Evolutionary conservation across 768 basidiomycete species (phyloP).

Genomic region (Kwoniella botswanensis): DNA sequence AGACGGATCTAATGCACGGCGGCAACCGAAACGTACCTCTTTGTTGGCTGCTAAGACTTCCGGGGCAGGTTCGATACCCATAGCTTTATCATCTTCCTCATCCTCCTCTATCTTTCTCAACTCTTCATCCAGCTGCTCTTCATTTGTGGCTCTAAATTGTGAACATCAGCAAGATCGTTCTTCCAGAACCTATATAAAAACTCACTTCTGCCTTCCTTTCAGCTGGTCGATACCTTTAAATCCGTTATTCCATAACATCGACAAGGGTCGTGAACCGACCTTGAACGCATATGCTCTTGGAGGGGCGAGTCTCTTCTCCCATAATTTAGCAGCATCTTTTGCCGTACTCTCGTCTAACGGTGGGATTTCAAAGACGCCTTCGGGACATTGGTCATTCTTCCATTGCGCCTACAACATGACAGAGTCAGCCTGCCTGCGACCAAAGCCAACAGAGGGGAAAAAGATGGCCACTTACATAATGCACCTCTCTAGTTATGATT

Average conservation of each 20-base stretch:
- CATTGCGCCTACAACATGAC: conserved; percentile 45
- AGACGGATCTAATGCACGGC: not conserved
- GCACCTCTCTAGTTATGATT: conserved; percentile 43
- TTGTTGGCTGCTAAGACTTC: conserved; percentile 25
- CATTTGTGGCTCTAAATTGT: conserved; percentile 26
- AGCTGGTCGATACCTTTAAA: conserved; percentile 47
- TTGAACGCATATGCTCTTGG: conserved; percentile 36
- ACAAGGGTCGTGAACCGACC: conserved; percentile 42
- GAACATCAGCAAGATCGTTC: no score
- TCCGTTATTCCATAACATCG: conserved; percentile 42
- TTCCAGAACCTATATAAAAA: not conserved
- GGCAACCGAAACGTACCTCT: conserved; percentile 25
- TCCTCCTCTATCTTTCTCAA: conserved; percentile 36
- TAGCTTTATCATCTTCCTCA: conserved; percentile 46
- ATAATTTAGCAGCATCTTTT: conserved; percentile 31
- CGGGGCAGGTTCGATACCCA: conserved; percentile 35
- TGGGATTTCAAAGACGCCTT: conserved; percentile 44
- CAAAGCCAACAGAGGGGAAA: not conserved
- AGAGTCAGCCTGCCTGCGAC: not conserved
- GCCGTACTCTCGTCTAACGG: conserved; percentile 32
- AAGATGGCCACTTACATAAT: conserved; percentile 39
- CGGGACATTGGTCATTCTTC: conserved; percentile 53
- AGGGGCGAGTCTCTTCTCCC: conserved; percentile 37
- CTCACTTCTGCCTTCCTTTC: conserved; percentile 43
- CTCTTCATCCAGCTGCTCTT: conserved; percentile 37